A percentile compares a stretch with the other conserved stretches of the same genome.
phyloP scores from a whole-genome alignment of 164 flowering plant genomes.

The Kingdonia uniflora region DNA sequence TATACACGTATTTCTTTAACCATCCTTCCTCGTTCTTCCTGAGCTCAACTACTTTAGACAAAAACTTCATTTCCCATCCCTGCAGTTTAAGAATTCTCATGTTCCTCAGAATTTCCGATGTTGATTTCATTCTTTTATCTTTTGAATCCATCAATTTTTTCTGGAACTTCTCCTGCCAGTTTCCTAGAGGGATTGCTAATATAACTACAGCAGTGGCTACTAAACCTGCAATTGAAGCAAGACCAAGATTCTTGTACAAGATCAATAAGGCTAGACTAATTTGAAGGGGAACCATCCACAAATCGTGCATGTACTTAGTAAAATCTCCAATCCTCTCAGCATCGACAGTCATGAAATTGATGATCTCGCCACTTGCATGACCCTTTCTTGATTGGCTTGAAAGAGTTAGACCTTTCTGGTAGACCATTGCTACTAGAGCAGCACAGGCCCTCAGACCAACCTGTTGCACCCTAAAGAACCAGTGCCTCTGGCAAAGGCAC shows the following conservation, averaged over 20 bases:
- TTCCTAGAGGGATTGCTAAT: constrained; percentile 33
- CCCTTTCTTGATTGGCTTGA: constrained; percentile 13
- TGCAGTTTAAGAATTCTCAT: constrained; percentile 57
- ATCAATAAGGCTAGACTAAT: constrained; percentile 29
- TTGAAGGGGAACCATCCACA: constrained; percentile 34
- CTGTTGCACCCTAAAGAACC: constrained; percentile 11
- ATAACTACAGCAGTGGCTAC: constrained; percentile 26
- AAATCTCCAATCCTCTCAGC: constrained; percentile 36
- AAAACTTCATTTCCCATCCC: constrained; percentile 54
- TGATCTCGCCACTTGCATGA: constrained; percentile 41
- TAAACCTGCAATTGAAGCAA: constrained; percentile 25
- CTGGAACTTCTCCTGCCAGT: constrained; percentile 31
- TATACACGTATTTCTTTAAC: constrained; percentile 29
- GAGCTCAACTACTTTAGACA: constrained; percentile 28
- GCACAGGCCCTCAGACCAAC: constrained; percentile 7
- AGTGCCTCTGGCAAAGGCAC: constrained; percentile 15
- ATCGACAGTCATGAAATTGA: constrained; percentile 45
- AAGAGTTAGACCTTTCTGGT: constrained; percentile 10
- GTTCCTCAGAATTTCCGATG: constrained; percentile 40
- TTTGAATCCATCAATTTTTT: constrained; percentile 37
- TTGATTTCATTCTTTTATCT: constrained; percentile 43
- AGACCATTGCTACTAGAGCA: constrained; percentile 5
- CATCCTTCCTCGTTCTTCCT: constrained; percentile 31
- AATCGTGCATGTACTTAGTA: constrained; percentile 32
- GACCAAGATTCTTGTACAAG: constrained; percentile 28